phyloP scores from a whole-genome alignment of 2,329 filamentous ascomycete species.

The Neodidymelliopsis sp. region DNA sequence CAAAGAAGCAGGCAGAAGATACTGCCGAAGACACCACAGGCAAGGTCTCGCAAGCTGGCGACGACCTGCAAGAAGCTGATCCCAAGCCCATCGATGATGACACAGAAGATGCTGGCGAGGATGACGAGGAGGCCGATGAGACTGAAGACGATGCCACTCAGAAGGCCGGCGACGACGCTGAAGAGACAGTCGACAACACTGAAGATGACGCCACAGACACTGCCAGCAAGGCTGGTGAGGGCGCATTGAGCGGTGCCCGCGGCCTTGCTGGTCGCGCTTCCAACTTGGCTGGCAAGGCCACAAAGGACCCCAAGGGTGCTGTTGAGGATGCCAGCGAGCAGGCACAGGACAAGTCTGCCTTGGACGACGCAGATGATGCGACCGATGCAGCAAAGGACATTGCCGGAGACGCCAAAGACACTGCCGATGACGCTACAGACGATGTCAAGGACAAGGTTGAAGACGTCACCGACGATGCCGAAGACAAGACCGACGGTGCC shows the following conservation, averaged over 20 bases:
- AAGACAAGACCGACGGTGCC: slow-evolving; percentile 50
- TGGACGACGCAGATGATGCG: slow-evolving; percentile 45
- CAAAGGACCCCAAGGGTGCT: slow-evolving; percentile 48
- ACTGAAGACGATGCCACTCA: slow-evolving; percentile 51
- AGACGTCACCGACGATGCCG: slow-evolving; percentile 37
- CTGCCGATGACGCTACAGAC: slow-evolving; percentile 40
- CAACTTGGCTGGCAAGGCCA: slow-evolving; percentile 54
- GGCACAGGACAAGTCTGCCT: slow-evolving; percentile 41
- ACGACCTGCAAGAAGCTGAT: slow-evolving; percentile 55
- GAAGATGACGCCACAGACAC: slow-evolving; percentile 51
- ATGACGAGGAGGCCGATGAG: slow-evolving; percentile 33
- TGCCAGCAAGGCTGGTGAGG: slow-evolving; percentile 46
- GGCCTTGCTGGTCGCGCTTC: slow-evolving; percentile 57
- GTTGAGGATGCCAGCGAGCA: slow-evolving; percentile 49
- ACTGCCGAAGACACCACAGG: slow-evolving; percentile 51
- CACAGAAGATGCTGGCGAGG: slow-evolving; percentile 37
- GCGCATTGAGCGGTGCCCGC: slow-evolving; percentile 54
- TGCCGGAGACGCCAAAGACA: slow-evolving; percentile 46
- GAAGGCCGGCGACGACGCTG: slow-evolving; percentile 56
- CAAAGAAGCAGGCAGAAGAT: slow-evolving; percentile 56
- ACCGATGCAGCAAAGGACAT: slow-evolving; percentile 42
- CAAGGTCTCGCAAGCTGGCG: slow-evolving; percentile 57
- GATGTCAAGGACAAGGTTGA: slow-evolving; percentile 39
- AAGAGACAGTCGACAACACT: slow-evolving; percentile 50
- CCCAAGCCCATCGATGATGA: slow-evolving; percentile 56